These are phyloP conservation scores for Nothophaeocryptopus gaeumannii DNA, from an alignment of 2,329 filamentous ascomycete species.

Conservation along the genomic window DNA sequence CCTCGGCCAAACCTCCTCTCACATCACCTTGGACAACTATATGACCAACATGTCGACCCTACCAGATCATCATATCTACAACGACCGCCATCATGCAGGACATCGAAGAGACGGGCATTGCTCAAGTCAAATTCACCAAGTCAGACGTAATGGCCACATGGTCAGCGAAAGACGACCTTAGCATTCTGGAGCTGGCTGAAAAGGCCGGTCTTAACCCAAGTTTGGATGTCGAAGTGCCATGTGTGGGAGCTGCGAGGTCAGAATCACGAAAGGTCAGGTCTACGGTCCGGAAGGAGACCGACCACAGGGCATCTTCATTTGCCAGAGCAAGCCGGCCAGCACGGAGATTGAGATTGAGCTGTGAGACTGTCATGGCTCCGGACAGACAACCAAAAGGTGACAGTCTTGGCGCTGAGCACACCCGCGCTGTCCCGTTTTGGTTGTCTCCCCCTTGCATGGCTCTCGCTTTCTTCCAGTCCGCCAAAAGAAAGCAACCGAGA, in stretches of 20 bases:
- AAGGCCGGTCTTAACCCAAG: slow-evolving; percentile 24
- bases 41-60: too few relatives aligned
- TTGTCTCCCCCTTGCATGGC: too few relatives aligned
- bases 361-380: slow-evolving; percentile 3
- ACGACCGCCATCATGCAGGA: too few relatives aligned
- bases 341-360: slow-evolving; percentile 27
- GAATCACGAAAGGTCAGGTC: slow-evolving; percentile 25
- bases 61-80: too few relatives aligned
- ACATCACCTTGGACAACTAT: too few relatives aligned
- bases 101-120: too few relatives aligned
- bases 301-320: slow-evolving; percentile 26
- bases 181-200: slow-evolving; percentile 26
- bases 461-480: too few relatives aligned
- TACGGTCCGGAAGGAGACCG: slow-evolving; percentile 24
- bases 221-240: slow-evolving; percentile 28
- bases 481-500: too few relatives aligned
- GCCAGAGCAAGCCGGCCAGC: slow-evolving; percentile 26
- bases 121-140: slow-evolving; percentile 21
- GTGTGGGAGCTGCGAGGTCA: slow-evolving; percentile 23
- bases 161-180: slow-evolving; percentile 21
- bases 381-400: too few relatives aligned
- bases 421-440: too few relatives aligned
- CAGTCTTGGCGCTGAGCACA: too few relatives aligned
- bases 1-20: too few relatives aligned
- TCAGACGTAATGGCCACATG: slow-evolving; percentile 22